These are phyloP conservation scores for Chlorella sp. DNA, from an alignment of 139 green algal genomes.

Conservation along the genomic window DNA sequence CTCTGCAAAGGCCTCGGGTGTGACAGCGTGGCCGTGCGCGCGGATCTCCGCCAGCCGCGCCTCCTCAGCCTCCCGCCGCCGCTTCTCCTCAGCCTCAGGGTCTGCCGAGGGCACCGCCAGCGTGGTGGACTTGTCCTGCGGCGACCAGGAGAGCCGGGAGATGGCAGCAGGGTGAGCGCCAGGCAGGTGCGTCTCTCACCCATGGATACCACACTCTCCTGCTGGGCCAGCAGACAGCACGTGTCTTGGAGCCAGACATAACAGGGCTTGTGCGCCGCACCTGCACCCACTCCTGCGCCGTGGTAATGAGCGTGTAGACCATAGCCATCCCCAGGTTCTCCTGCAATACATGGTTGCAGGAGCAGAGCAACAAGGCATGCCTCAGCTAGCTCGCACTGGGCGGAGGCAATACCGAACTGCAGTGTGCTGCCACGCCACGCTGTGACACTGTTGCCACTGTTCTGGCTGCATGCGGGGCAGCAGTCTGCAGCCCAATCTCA, in stretches of 20 bases:
- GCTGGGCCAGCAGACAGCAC: too few species aligned
- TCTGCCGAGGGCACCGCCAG: constrained; percentile 43
- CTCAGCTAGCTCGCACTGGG: too few species aligned
- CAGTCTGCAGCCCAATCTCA: constrained; percentile 60
- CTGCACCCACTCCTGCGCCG: constrained; percentile 63
- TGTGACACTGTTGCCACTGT: too few species aligned
- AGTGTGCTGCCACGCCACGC: too few species aligned
- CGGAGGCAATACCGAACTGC: too few species aligned
- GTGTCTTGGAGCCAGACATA: not conserved
- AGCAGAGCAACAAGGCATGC: too few species aligned
- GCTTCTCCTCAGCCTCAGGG: constrained; percentile 55
- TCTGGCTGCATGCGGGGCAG: not conserved
- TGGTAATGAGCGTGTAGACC: constrained; percentile 67
- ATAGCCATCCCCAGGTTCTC: constrained; percentile 66
- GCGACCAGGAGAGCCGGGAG: too few species aligned
- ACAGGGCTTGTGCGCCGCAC: constrained; percentile 13
- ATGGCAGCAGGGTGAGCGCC: too few species aligned
- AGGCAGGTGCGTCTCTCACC: too few species aligned
- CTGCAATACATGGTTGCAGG: not conserved
- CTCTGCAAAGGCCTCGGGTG: constrained; percentile 73
- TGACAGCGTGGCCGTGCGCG: constrained; percentile 78
- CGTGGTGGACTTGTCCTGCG: constrained; percentile 15
- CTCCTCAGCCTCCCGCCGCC: constrained; percentile 73
- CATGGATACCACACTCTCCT: too few species aligned
- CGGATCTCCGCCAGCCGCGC: constrained; percentile 67